Conservation (phyloP, 2,329 filamentous ascomycete species). For the Sclerotinia borealis region DNA sequence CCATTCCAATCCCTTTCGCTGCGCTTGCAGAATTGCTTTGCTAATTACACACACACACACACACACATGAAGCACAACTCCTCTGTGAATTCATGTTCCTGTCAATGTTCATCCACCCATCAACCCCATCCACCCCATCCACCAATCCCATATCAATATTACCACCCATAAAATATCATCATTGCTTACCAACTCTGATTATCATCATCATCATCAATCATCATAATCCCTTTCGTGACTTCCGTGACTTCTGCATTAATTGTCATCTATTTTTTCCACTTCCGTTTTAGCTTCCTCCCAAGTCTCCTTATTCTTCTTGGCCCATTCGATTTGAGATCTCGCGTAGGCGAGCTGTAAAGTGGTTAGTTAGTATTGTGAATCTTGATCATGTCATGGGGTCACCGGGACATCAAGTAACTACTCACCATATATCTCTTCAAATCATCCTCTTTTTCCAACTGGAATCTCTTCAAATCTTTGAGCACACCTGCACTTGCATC, state of each 20-base stretch:
- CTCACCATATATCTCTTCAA: constrained; percentile 91
- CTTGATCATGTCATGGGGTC: background rate
- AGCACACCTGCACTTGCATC: constrained; percentile 86
- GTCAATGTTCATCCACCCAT: constrained; percentile 2
- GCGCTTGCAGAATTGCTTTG: background rate
- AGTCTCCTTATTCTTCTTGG: constrained; percentile 63
- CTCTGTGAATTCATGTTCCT: background rate
- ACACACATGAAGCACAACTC: too few relatives aligned
- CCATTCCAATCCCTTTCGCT: too few relatives aligned
- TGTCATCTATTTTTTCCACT: constrained; percentile 58
- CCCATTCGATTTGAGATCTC: constrained; percentile 68
- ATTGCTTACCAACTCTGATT: background rate
- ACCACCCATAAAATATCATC: constrained; percentile 15
- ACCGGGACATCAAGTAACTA: constrained; percentile 18
- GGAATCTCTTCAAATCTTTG: constrained; percentile 86
- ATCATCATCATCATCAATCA: background rate
- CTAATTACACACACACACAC: background rate
- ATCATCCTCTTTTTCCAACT: constrained; percentile 92
- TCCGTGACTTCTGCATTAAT: constrained; percentile 22
- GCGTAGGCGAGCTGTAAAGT: constrained; percentile 59
- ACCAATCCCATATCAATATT: constrained; percentile 10
- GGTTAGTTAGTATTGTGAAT: constrained; percentile 13
- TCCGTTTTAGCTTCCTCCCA: constrained; percentile 69
- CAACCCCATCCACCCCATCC: background rate
- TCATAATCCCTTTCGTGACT: background rate